phyloP scores from a whole-genome alignment of 2,329 filamentous ascomycete species.

The Aspergillus fructus region DNA sequence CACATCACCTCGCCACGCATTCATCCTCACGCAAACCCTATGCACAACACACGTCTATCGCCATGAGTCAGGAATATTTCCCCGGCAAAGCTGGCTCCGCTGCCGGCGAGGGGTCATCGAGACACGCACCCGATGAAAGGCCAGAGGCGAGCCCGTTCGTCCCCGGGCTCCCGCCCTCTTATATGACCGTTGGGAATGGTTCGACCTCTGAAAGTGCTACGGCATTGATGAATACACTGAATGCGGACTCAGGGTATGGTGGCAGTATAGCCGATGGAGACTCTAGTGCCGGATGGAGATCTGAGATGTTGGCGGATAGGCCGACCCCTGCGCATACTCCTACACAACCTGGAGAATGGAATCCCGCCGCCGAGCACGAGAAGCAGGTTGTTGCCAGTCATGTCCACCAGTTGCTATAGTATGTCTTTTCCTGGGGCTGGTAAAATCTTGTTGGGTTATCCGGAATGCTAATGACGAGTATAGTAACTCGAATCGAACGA shows the following conservation, averaged over 20 bases:
- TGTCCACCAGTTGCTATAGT: slow-evolving; percentile 87
- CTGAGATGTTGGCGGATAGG: slow-evolving; percentile 56
- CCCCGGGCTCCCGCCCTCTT: slow-evolving; percentile 55
- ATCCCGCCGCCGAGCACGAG: slow-evolving; percentile 59
- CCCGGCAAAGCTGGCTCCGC: slow-evolving; percentile 35
- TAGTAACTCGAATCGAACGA: slow-evolving; percentile 80
- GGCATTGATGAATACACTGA: slow-evolving; percentile 75
- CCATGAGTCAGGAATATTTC: slow-evolving; percentile 47
- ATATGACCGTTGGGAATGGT: slow-evolving; percentile 85
- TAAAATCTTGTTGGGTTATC: not conserved
- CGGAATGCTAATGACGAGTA: slow-evolving; percentile 19
- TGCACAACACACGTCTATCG: slow-evolving; percentile 16
- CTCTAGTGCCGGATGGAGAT: slow-evolving; percentile 52
- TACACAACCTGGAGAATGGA: slow-evolving; percentile 48
- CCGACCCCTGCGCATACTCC: slow-evolving; percentile 58
- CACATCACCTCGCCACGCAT: not conserved
- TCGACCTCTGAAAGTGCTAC: slow-evolving; percentile 78
- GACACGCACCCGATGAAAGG: slow-evolving; percentile 25
- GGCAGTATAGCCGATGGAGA: slow-evolving; percentile 54
- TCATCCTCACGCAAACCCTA: slow-evolving; percentile 6
- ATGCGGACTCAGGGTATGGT: slow-evolving; percentile 89
- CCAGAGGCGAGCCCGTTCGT: slow-evolving; percentile 23
- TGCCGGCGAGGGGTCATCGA: slow-evolving; percentile 38
- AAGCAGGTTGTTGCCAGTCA: slow-evolving; percentile 72
- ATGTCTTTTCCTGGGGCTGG: slow-evolving; percentile 20